These are phyloP conservation scores for Fonsecaea monophora DNA, from an alignment of 2,329 filamentous ascomycete genomes.

Conservation along the genomic window DNA sequence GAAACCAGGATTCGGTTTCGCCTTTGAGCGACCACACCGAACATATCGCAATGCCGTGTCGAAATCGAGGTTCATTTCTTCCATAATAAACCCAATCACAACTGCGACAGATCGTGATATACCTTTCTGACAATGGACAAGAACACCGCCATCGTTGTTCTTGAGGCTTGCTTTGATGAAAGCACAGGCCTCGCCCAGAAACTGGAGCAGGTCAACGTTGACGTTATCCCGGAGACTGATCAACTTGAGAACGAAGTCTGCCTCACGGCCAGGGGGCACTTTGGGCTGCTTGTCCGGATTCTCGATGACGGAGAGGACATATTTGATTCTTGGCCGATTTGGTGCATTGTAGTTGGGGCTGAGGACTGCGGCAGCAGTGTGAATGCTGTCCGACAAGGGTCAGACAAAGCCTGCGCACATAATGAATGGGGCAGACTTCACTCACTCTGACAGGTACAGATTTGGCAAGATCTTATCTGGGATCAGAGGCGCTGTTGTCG, in stretches of 20 bases:
- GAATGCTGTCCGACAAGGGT: constrained; percentile 24
- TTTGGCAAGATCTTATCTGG: constrained; percentile 34
- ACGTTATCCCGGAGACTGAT: constrained; percentile 28
- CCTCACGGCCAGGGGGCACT: constrained; percentile 25
- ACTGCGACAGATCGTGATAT: constrained; percentile 36
- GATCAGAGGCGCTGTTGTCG: constrained; percentile 33
- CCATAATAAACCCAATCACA: constrained; percentile 34
- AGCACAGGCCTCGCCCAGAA: constrained; percentile 28
- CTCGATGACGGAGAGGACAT: constrained; percentile 33
- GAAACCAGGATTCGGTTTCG: constrained; percentile 34
- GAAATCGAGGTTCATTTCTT: constrained; percentile 33
- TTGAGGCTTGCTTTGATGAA: constrained; percentile 31
- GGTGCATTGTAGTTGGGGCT: constrained; percentile 34
- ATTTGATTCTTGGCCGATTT: constrained; percentile 32
- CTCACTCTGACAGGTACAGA: constrained; percentile 37
- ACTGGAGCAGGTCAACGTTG: constrained; percentile 27
- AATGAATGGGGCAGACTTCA: background rate
- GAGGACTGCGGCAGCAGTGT: constrained; percentile 34
- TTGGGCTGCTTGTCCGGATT: constrained; percentile 26
- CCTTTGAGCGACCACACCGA: constrained; percentile 26
- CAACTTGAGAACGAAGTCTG: constrained; percentile 35
- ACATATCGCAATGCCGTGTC: constrained; percentile 34
- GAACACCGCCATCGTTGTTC: constrained; percentile 33
- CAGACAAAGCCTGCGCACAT: background rate
- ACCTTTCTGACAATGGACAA: constrained; percentile 37